These are phyloP conservation scores for Paraphaeosphaeria minitans DNA, from an alignment of 2,329 filamentous ascomycete species.

Conservation along the genomic window DNA sequence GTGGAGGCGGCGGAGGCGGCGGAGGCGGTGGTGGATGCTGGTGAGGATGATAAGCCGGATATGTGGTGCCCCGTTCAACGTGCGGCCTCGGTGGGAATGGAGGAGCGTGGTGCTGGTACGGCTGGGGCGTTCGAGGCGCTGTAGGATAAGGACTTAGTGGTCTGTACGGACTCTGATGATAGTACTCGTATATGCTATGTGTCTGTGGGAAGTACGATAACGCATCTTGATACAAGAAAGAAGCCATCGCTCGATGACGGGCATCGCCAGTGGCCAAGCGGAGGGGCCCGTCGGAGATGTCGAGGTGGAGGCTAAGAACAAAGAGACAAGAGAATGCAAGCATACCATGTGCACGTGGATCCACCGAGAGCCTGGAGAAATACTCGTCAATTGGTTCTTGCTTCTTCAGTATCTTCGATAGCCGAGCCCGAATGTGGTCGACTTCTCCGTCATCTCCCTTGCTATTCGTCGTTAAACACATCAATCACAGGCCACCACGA, in stretches of 20 bases:
- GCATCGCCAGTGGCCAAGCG: conserved; percentile 6
- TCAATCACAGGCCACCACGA: not conserved
- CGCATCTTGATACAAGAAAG: conserved; percentile 7
- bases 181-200: conserved; percentile 11
- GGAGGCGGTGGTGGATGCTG: conserved; percentile 21
- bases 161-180: conserved; percentile 5
- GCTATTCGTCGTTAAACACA: conserved; percentile 28
- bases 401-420: conserved; percentile 42
- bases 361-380: conserved; percentile 35
- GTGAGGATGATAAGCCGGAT: conserved; percentile 11
- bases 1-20: conserved; percentile 13
- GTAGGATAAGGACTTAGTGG: conserved; percentile 7
- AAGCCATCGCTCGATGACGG: conserved; percentile 3
- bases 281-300: not conserved
- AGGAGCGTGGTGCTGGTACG: conserved; percentile 19
- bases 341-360: conserved; percentile 30
- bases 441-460: conserved; percentile 38
- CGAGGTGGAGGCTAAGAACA: conserved; percentile 3
- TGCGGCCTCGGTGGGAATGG: conserved; percentile 35
- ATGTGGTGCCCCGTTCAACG: conserved; percentile 32
- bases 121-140: conserved; percentile 33
- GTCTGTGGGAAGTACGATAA: conserved; percentile 8
- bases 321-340: conserved; percentile 3
- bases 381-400: conserved; percentile 44
- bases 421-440: conserved; percentile 29